A percentile compares a stretch with the other conserved stretches of the same genome.
phyloP scores from a whole-genome alignment of 306 rosid genomes.

The Geum urbanum region DNA sequence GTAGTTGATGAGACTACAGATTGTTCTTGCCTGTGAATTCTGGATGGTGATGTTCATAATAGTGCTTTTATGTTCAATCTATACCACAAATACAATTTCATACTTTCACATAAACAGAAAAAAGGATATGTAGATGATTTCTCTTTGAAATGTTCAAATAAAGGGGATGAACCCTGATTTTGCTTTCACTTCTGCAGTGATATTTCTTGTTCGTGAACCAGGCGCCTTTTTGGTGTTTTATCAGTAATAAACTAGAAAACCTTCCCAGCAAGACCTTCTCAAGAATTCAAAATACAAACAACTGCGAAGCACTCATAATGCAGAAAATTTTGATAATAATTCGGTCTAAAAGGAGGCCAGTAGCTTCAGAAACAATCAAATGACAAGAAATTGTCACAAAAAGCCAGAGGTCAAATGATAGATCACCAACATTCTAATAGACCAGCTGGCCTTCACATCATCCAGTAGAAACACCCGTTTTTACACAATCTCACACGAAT shows the following conservation, averaged over 20 bases:
- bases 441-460: background rate
- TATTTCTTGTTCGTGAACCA: background rate
- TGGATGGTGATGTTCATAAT: background rate
- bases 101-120: background rate
- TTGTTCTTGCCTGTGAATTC: background rate
- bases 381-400: background rate
- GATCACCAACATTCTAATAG: background rate
- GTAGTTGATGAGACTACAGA: slow-evolving; percentile 29
- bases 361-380: background rate
- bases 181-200: background rate
- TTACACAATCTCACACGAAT: background rate
- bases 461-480: slow-evolving; percentile 1
- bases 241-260: background rate
- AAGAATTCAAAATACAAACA: background rate
- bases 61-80: background rate
- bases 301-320: background rate
- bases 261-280: background rate
- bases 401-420: background rate
- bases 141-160: background rate
- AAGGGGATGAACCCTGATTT: background rate
- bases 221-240: background rate
- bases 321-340: background rate
- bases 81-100: background rate
- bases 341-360: background rate
- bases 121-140: background rate